Evolutionary conservation across 805 yeast genomes (phyloP), one percentile per base, ranked within the genome.

Genomic region (Candida maesae): DNA sequence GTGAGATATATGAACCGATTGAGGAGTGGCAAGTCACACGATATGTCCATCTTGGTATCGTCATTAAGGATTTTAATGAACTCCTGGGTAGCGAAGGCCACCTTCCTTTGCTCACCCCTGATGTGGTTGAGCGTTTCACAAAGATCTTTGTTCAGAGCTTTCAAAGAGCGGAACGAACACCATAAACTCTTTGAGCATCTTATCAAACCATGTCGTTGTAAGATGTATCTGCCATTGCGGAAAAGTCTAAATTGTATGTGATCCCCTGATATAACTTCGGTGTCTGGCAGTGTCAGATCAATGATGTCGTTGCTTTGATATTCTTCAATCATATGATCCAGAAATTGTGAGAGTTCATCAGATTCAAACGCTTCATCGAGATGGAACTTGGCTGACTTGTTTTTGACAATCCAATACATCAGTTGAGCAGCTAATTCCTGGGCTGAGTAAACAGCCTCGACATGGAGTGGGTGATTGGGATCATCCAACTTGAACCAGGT

Each of bases 191-290:
- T 53, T 7, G 62, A 45, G 30, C 53, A 53, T 2, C 42, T 32
- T 1, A 63, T 47, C 3, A 64, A 38, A 6, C 52, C 50, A 5
- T 27, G 17, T 10, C 33, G 38, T 11, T 53, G 50, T 7, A 64
- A 37, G 6, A 38, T 36, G 33, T 55, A 60, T 18, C 65, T 44
- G 2, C 58, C 45, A 1, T 40, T 39, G 29, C 61, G 61, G 41
- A 64, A 61, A 3, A 56, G 20, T n/a, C 53, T 42, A 12, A 42
- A 46, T 34, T 52, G 49, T 1, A 49, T 36, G 9, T 48, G 45
- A 35, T 48, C 42, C 7, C 33, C 21, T 5, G 48, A 32, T 12
- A 41, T 36, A n/a, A 53, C 31, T 10, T 33, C 10, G 5, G 35
- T 38, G 9, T 30, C 20, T 2, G 49, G 37, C 3, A 45, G 25